These are phyloP conservation scores for Parietaria judaica DNA, from an alignment of 306 rosid species.

Conservation along the genomic window DNA sequence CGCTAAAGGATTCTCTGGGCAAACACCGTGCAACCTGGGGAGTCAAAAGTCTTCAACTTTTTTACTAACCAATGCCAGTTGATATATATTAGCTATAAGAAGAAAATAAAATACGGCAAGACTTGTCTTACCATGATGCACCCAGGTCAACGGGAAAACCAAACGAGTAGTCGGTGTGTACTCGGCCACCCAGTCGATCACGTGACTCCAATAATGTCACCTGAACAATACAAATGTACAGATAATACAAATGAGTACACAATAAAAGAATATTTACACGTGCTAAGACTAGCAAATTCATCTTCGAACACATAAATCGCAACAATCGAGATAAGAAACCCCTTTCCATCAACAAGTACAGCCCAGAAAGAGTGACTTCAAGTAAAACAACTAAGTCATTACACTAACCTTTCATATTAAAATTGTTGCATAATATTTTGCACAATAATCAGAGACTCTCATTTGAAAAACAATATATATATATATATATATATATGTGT, in stretches of 20 bases:
- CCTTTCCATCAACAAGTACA: neutral
- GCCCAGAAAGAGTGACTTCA: neutral
- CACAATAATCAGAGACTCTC: no score
- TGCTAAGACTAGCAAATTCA: no score
- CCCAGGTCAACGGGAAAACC: slow-evolving; percentile 97
- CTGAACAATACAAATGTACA: slow-evolving; percentile 23
- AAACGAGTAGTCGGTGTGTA: slow-evolving; percentile 81
- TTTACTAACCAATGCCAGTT: neutral
- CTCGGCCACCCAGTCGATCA: slow-evolving; percentile 89
- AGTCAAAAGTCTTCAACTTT: neutral
- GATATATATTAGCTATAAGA: slow-evolving; percentile 2
- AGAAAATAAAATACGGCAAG: neutral
- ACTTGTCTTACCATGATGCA: slow-evolving; percentile 70
- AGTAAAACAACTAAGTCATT: neutral
- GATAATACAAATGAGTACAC: no score
- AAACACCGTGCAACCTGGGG: slow-evolving; percentile 94
- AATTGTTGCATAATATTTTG: no score
- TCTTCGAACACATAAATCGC: neutral
- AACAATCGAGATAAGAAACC: neutral
- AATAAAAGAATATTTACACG: no score
- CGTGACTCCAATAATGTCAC: slow-evolving; percentile 84
- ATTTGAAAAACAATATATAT: neutral
- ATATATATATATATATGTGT: no score
- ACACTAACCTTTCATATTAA: no score
- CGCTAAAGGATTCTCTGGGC: slow-evolving; percentile 93